These are phyloP conservation scores for Torulaspora maleeae DNA, from an alignment of 805 yeast species.

Conservation along the genomic window DNA sequence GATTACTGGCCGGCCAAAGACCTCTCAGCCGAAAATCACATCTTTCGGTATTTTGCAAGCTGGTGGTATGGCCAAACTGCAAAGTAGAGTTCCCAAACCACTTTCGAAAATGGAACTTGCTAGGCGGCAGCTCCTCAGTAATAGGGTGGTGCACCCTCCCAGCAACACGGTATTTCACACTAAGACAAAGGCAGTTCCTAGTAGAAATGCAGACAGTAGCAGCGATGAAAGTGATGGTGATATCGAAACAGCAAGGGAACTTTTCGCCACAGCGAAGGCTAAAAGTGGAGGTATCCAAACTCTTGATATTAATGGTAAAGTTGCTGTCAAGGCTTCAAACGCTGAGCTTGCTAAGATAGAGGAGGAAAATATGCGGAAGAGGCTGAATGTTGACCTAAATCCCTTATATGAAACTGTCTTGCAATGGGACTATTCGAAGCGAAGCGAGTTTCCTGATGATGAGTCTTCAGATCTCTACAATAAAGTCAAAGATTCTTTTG, in stretches of 20 bases:
- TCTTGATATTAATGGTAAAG: slow-evolving; percentile 42
- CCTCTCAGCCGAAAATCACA: slow-evolving; percentile 37
- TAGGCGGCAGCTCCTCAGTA: slow-evolving; percentile 31
- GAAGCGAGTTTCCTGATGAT: slow-evolving; percentile 55
- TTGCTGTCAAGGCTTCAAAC: slow-evolving; percentile 35
- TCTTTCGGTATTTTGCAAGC: slow-evolving; percentile 38
- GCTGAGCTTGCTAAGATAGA: slow-evolving; percentile 49
- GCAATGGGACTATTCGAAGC: slow-evolving; percentile 67
- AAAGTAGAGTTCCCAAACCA: slow-evolving; percentile 29
- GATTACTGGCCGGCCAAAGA: slow-evolving; percentile 28
- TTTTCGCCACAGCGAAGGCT: slow-evolving; percentile 34
- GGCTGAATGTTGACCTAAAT: slow-evolving; percentile 72
- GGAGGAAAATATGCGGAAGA: slow-evolving; percentile 70
- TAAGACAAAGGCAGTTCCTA: slow-evolving; percentile 24
- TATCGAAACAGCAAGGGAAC: slow-evolving; percentile 36
- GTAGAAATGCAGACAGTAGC: slow-evolving; percentile 33
- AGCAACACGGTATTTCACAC: slow-evolving; percentile 48
- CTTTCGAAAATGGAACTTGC: slow-evolving; percentile 38
- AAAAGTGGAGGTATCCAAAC: slow-evolving; percentile 32
- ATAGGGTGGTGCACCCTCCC: slow-evolving; percentile 43
- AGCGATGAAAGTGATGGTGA: slow-evolving; percentile 41
- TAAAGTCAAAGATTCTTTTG: slow-evolving; percentile 53
- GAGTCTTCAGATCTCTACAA: slow-evolving; percentile 39
- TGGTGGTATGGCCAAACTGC: slow-evolving; percentile 21
- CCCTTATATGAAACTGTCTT: slow-evolving; percentile 68